Conservation (phyloP, 306 rosid genomes). For the Crotalaria pallida region DNA sequence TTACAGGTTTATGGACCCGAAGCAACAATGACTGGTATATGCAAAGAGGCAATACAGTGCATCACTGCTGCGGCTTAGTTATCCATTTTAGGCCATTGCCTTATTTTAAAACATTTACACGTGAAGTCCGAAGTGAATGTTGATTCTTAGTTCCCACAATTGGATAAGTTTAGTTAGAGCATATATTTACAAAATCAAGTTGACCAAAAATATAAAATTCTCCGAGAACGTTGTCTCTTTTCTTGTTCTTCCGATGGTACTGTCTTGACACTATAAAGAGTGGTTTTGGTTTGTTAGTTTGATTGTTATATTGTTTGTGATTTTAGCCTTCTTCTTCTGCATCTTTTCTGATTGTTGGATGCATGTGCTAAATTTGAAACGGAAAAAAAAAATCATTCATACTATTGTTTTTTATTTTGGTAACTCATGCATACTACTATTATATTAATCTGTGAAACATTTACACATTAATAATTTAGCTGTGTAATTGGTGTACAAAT, state of each 20-base stretch:
- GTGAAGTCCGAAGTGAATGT: slow-evolving; percentile 4
- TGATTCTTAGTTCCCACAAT: slow-evolving; percentile 17
- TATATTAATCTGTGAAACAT: too few species aligned
- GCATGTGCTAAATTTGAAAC: neutral
- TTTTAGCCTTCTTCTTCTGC: neutral
- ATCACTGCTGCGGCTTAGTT: slow-evolving; percentile 71
- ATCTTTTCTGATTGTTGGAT: neutral
- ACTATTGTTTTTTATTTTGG: too few species aligned
- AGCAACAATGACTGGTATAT: slow-evolving; percentile 96
- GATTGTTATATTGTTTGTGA: neutral
- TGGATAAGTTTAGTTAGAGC: slow-evolving; percentile 10
- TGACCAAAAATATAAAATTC: neutral
- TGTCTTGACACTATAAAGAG: slow-evolving; percentile 20
- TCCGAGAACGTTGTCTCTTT: slow-evolving; percentile 4
- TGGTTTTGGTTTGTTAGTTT: slow-evolving; percentile 4
- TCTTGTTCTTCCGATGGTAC: slow-evolving; percentile 16
- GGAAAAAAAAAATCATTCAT: too few species aligned
- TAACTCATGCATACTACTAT: too few species aligned
- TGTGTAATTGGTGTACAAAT: too few species aligned
- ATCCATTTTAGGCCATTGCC: slow-evolving; percentile 1
- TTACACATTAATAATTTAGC: too few species aligned
- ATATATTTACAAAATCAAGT: neutral
- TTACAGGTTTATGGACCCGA: slow-evolving; percentile 93
- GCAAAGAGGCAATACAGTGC: slow-evolving; percentile 93
- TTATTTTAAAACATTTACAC: neutral